These are phyloP conservation scores for Lipomyces kockii DNA, from an alignment of 805 yeast species.

Conservation along the genomic window DNA sequence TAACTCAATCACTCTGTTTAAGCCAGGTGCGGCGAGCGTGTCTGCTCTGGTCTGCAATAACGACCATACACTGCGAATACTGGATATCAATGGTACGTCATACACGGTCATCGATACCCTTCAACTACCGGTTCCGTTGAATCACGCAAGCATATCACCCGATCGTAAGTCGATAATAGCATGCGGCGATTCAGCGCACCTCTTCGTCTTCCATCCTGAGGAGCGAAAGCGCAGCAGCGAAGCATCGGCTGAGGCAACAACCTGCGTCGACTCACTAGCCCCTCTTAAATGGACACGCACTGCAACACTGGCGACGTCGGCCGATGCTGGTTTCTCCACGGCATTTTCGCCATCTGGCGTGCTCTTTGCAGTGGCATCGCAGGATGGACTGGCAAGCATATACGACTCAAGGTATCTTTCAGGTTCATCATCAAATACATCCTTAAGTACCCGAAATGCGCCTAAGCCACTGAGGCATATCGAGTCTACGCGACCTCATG, in stretches of 20 bases:
- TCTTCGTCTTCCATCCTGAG: conserved; percentile 57
- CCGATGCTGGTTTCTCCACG: conserved; percentile 84
- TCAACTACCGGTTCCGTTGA: conserved; percentile 67
- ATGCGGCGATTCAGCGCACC: conserved; percentile 77
- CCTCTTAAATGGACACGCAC: conserved; percentile 44
- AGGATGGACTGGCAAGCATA: conserved; percentile 78
- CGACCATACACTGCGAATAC: conserved; percentile 70
- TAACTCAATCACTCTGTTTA: conserved; percentile 61
- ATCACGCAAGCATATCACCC: conserved; percentile 72
- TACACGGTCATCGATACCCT: conserved; percentile 52
- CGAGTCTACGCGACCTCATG: conserved; percentile 50
- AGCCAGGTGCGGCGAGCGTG: conserved; percentile 47
- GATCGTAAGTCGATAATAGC: conserved; percentile 62
- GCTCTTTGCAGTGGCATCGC: conserved; percentile 79
- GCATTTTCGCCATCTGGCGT: conserved; percentile 76
- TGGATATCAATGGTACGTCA: conserved; percentile 60
- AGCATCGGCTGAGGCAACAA: not conserved
- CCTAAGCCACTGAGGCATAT: conserved; percentile 46
- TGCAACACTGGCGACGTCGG: conserved; percentile 57
- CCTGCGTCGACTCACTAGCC: not conserved
- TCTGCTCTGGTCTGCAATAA: conserved; percentile 79
- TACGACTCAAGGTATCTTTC: conserved; percentile 73
- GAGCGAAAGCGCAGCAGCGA: conserved; percentile 38
- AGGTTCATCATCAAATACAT: conserved; percentile 54
- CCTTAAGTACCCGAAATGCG: not conserved